phyloP scores from a whole-genome alignment of 768 basidiomycete genomes.

The Kwoniella sp. region DNA sequence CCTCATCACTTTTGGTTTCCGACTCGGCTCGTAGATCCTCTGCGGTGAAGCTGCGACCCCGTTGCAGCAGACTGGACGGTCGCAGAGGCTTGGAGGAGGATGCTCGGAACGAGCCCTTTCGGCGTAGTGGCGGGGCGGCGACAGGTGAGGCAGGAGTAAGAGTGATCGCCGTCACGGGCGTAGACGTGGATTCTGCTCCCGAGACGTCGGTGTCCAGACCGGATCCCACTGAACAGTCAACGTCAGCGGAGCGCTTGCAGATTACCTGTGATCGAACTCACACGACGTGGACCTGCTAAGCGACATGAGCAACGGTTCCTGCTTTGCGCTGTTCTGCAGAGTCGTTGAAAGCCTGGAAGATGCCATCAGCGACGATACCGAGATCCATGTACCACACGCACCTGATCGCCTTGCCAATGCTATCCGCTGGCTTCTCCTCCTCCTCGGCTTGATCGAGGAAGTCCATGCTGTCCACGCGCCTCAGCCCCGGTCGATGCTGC shows the following conservation, averaged over 20 bases:
- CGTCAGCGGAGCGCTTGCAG: not conserved
- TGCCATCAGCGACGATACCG: not conserved
- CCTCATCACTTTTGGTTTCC: not conserved
- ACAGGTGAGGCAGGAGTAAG: slow-evolving; percentile 27
- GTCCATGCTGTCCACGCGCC: slow-evolving; percentile 38
- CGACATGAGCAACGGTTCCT: slow-evolving; percentile 10
- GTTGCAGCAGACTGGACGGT: slow-evolving; percentile 35
- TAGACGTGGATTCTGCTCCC: not conserved
- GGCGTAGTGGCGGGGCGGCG: slow-evolving; percentile 2
- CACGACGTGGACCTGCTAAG: slow-evolving; percentile 17
- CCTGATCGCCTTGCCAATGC: slow-evolving; percentile 27
- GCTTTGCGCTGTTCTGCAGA: slow-evolving; percentile 40
- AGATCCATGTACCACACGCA: too few species aligned
- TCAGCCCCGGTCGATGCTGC: slow-evolving; percentile 27
- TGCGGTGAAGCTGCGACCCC: slow-evolving; percentile 44
- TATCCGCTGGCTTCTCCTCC: slow-evolving; percentile 10
- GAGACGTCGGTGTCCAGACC: slow-evolving; percentile 2
- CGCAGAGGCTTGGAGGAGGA: slow-evolving; percentile 9
- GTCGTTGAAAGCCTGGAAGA: slow-evolving; percentile 30
- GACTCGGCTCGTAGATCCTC: slow-evolving; percentile 35
- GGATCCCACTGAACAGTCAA: not conserved
- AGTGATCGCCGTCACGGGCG: slow-evolving; percentile 21
- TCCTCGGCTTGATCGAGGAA: slow-evolving; percentile 32
- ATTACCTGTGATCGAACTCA: slow-evolving; percentile 1
- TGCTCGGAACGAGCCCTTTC: slow-evolving; percentile 17